Evolutionary conservation across 495 filamentous ascomycete genomes (phyloP), one percentile per base, ranked within the genome.

Genomic region (Daldinia childiae): DNA sequence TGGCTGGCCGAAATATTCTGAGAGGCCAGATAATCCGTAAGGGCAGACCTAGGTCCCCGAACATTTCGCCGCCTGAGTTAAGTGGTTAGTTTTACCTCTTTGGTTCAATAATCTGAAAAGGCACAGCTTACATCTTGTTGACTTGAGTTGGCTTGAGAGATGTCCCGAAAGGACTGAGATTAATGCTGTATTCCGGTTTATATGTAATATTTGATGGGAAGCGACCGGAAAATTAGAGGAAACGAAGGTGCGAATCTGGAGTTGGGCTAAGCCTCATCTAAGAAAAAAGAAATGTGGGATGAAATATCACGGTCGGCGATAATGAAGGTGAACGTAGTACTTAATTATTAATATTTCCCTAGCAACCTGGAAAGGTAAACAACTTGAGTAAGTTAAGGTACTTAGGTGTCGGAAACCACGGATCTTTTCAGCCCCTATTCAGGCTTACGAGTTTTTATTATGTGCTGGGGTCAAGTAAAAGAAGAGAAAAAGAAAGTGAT

Each of bases 1-100:
- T 92, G 89, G 30, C 83, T 81, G 5, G 93, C 93, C n/a, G 92
- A 94, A 76, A 97, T 97, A 69, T 95, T 95, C 77, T 97, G 91
- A 11, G 92, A 90, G 88, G 91, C 91, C 27, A 96, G 81, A 69
- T 93, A 96, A 71, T 94, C 90, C 0, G 92, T 95, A 58, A 96
- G 81, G 30, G 93, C 93, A 19, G 92, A 95, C 71, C 88, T 89
- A 21, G 72, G 75, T 1, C 75, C 72, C 17, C 58, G 34, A 39
- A 75, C 75, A 6, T 30, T 32, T 21, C 43, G 63, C 27, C 29
- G 39, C 39, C 32, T 52, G 15, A 9, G 27, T 12, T 50, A 15
- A 12, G 38, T 12, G 29, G 30, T 71, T 48, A 65, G 68, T 7
- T 41, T 38, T 17, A 6, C 8, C 6, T 50, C 24, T 19, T 57